phyloP scores from a whole-genome alignment of 1,284 basidiomycete genomes.

The Cystobasidiaceae sp. region DNA sequence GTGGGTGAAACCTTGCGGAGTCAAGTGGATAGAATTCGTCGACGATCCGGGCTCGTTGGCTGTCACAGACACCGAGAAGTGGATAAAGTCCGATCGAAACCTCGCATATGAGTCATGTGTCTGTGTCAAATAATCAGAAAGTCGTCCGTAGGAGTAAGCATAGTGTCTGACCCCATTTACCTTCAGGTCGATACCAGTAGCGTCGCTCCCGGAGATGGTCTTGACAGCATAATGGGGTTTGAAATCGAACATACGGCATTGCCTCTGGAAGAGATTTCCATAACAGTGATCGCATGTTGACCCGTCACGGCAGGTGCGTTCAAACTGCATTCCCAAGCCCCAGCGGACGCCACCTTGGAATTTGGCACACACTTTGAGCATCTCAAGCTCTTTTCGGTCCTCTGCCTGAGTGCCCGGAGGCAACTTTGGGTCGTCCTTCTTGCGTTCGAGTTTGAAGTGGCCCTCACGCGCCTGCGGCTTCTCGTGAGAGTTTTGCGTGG shows the following conservation, averaged over 20 bases:
- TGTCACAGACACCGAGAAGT: conserved; percentile 80
- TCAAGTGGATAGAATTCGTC: conserved; percentile 77
- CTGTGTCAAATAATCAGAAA: conserved; percentile 42
- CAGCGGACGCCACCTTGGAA: conserved; percentile 84
- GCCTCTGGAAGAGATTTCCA: conserved; percentile 63
- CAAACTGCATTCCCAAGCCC: conserved; percentile 77
- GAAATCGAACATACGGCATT: conserved; percentile 78
- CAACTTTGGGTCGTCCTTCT: too few relatives aligned
- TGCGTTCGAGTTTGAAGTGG: neutral
- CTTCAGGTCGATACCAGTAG: neutral
- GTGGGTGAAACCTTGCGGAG: conserved; percentile 77
- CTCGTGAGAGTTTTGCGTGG: conserved; percentile 47
- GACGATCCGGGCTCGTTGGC: conserved; percentile 52
- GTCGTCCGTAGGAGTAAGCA: too few relatives aligned
- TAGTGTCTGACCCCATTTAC: neutral
- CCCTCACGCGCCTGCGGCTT: conserved; percentile 38
- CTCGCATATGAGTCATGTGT: conserved; percentile 72
- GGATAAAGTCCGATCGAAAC: conserved; percentile 91
- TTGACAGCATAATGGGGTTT: conserved; percentile 74
- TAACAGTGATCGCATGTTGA: conserved; percentile 61
- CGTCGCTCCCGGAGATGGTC: conserved; percentile 52
- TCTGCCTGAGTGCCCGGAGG: too few relatives aligned
- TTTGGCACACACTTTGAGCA: conserved; percentile 65
- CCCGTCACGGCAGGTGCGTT: conserved; percentile 72
- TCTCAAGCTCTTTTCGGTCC: conserved; percentile 30